A percentile compares a stretch with the other conserved stretches of the same genome.
Evolutionary conservation across 306 rosid genomes (phyloP).

Genomic region (Albizia julibrissin): DNA sequence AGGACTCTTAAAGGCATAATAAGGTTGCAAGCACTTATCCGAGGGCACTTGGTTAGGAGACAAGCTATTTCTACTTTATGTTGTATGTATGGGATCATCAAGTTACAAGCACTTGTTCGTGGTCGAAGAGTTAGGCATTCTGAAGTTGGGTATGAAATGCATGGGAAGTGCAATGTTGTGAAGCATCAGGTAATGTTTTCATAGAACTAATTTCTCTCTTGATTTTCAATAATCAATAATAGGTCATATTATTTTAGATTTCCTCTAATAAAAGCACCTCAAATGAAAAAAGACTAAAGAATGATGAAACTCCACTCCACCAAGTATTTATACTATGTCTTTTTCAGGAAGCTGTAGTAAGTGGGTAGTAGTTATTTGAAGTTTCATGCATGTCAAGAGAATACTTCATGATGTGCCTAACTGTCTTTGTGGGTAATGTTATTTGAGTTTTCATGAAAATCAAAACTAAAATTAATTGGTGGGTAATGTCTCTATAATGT

Average conservation of each 20-base stretch:
- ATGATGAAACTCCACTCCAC: background rate
- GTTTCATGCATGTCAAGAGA: background rate
- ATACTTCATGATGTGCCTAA: background rate
- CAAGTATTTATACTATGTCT: background rate
- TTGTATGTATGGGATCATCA: slow-evolving; percentile 72
- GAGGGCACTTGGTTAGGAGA: slow-evolving; percentile 89
- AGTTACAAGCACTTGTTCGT: slow-evolving; percentile 72
- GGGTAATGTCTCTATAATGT: slow-evolving; percentile 1
- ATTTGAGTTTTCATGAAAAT: background rate
- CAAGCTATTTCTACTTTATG: slow-evolving; percentile 73
- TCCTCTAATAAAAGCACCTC: background rate
- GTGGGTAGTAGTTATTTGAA: background rate
- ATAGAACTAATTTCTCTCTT: background rate
- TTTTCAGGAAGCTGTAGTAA: background rate
- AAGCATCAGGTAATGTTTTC: slow-evolving; percentile 50
- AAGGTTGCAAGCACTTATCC: slow-evolving; percentile 90
- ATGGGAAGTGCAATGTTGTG: slow-evolving; percentile 25
- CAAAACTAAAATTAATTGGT: slow-evolving; percentile 18
- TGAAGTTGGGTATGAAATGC: slow-evolving; percentile 58
- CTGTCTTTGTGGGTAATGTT: slow-evolving; percentile 4
- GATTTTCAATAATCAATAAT: background rate
- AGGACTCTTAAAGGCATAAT: slow-evolving; percentile 84
- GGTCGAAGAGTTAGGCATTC: slow-evolving; percentile 65
- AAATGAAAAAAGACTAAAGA: background rate
- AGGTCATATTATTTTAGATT: background rate